Conservation (phyloP, 1,284 basidiomycete genomes). For the Ganoderma sinense region DNA sequence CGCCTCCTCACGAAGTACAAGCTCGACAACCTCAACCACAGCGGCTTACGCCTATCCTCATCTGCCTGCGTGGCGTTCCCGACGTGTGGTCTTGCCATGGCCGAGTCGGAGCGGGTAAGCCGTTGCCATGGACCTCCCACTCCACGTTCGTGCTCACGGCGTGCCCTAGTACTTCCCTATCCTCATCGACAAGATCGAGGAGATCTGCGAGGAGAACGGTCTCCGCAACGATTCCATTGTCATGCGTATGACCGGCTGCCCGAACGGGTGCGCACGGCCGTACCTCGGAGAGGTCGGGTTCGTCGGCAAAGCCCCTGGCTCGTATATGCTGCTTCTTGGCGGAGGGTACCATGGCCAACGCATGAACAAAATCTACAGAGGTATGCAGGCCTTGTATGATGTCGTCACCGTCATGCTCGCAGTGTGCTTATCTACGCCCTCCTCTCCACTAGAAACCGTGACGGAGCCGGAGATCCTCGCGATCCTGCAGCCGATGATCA, state of each 20-base stretch:
- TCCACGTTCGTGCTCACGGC: constrained; percentile 9
- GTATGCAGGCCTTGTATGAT: constrained; percentile 43
- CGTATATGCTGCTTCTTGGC: constrained; percentile 95
- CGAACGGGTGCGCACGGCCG: constrained; percentile 94
- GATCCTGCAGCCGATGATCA: constrained; percentile 93
- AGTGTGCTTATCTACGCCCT: background rate
- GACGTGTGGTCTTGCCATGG: constrained; percentile 96
- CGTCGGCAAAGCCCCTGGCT: constrained; percentile 94
- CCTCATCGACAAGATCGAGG: constrained; percentile 95
- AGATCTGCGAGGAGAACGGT: constrained; percentile 93
- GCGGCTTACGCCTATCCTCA: constrained; percentile 84
- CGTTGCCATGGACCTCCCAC: constrained; percentile 27
- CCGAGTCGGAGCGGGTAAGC: constrained; percentile 87
- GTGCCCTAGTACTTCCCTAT: constrained; percentile 84
- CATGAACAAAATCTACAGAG: constrained; percentile 92
- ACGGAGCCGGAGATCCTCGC: constrained; percentile 94
- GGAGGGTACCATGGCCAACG: constrained; percentile 95
- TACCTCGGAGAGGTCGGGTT: constrained; percentile 97
- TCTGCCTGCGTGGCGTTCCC: constrained; percentile 99
- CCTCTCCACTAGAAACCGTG: constrained; percentile 74
- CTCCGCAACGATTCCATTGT: constrained; percentile 93
- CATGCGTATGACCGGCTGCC: constrained; percentile 98
- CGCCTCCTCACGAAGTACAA: constrained; percentile 85
- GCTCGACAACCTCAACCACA: constrained; percentile 88
- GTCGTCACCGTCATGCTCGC: background rate